phyloP scores from a whole-genome alignment of 2,329 filamentous ascomycete species.

The Dactylellina parvicollis region DNA sequence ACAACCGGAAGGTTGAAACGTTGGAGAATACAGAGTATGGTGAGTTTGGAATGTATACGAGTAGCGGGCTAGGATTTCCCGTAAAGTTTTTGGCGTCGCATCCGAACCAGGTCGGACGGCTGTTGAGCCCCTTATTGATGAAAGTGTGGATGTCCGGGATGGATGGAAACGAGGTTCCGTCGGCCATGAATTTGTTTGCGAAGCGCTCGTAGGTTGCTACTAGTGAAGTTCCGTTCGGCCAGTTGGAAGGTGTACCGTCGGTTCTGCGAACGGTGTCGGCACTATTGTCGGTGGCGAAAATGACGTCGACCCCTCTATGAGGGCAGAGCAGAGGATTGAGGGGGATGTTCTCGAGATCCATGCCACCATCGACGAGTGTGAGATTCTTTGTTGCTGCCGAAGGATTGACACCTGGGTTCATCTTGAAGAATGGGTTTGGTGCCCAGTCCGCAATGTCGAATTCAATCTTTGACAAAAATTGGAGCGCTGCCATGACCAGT shows the following conservation, averaged over 20 bases:
- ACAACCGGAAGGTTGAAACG: conserved; percentile 77
- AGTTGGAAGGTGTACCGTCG: conserved; percentile 64
- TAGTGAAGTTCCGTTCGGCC: conserved; percentile 80
- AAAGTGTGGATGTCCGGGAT: conserved; percentile 81
- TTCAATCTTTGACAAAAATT: conserved; percentile 68
- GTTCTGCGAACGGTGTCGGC: conserved; percentile 70
- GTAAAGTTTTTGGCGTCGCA: conserved; percentile 75
- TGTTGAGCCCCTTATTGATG: conserved; percentile 79
- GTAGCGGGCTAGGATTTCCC: conserved; percentile 67
- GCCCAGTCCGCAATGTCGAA: conserved; percentile 78
- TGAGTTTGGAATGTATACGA: conserved; percentile 88
- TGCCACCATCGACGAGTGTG: conserved; percentile 80
- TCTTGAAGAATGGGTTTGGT: conserved; percentile 80
- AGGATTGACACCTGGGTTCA: conserved; percentile 69
- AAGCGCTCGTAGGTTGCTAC: conserved; percentile 78
- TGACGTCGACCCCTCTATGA: conserved; percentile 76
- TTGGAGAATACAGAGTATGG: conserved; percentile 83
- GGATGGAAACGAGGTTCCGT: conserved; percentile 75
- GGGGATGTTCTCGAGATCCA: conserved; percentile 81
- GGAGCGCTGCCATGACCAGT: conserved; percentile 67
- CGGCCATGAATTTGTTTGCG: conserved; percentile 63
- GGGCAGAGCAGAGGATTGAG: conserved; percentile 80
- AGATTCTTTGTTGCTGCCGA: conserved; percentile 68
- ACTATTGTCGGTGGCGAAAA: conserved; percentile 82
- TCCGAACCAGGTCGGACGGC: conserved; percentile 80